phyloP scores from a whole-genome alignment of 225 moss, liverwort and hornwort species.

The Polytrichum formosum region DNA sequence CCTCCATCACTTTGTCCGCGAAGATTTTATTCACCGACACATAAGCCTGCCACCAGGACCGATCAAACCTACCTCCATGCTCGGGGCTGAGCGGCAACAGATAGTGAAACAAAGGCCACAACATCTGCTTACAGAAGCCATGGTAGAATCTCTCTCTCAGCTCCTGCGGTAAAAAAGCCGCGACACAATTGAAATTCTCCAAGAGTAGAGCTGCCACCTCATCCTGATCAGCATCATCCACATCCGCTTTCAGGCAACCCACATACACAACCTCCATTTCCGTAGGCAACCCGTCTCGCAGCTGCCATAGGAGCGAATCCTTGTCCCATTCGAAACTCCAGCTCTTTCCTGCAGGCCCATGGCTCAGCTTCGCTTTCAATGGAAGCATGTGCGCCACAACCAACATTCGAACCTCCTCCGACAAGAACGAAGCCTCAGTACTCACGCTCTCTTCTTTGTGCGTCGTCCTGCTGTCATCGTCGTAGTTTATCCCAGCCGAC shows the following conservation, averaged over 20 bases:
- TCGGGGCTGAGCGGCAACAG: slow-evolving; percentile 85
- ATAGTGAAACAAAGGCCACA: slow-evolving; percentile 98
- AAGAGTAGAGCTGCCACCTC: slow-evolving; percentile 77
- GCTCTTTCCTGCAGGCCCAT: slow-evolving; percentile 46
- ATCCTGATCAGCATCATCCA: slow-evolving; percentile 75
- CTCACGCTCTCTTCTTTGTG: slow-evolving; percentile 50
- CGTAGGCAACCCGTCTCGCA: slow-evolving; percentile 72
- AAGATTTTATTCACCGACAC: slow-evolving; percentile 93
- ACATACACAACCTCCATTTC: slow-evolving; percentile 90
- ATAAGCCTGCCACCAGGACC: slow-evolving; percentile 93
- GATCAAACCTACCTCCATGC: slow-evolving; percentile 88
- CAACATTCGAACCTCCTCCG: slow-evolving; percentile 86
- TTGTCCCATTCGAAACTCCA: slow-evolving; percentile 86
- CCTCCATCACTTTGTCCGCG: slow-evolving; percentile 99
- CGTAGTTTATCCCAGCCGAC: slow-evolving; percentile 34
- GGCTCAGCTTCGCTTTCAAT: slow-evolving; percentile 59
- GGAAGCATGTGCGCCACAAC: slow-evolving; percentile 92
- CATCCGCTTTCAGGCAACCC: slow-evolving; percentile 90
- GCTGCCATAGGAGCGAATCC: slow-evolving; percentile 79
- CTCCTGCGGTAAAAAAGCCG: slow-evolving; percentile 77
- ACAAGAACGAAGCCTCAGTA: slow-evolving; percentile 59
- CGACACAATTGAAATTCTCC: slow-evolving; percentile 85
- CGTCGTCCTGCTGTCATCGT: slow-evolving; percentile 31
- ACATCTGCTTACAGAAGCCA: slow-evolving; percentile 97
- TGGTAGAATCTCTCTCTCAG: slow-evolving; percentile 78